Conservation (phyloP, 768 basidiomycete species). For the Russula dissimulans region DNA sequence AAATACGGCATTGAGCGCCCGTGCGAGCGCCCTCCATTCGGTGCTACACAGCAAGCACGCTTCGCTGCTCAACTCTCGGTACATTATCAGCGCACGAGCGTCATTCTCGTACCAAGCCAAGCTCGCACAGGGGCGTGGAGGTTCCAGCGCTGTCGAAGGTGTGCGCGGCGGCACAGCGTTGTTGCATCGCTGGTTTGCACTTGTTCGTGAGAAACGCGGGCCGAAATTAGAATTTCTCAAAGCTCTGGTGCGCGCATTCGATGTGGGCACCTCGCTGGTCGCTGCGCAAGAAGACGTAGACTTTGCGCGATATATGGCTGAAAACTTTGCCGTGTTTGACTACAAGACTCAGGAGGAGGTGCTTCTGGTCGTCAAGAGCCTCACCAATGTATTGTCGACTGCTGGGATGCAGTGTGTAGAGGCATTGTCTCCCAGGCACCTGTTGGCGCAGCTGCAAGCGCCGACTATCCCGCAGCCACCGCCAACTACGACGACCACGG, state of each 20-base stretch:
- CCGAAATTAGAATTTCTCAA: slow-evolving; percentile 83
- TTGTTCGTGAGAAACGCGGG: slow-evolving; percentile 85
- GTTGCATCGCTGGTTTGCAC: slow-evolving; percentile 82
- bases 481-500: neutral
- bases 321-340: slow-evolving; percentile 86
- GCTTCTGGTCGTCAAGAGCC: slow-evolving; percentile 69
- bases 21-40: slow-evolving; percentile 73
- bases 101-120: slow-evolving; percentile 80
- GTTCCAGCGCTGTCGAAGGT: slow-evolving; percentile 41
- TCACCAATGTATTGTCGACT: slow-evolving; percentile 68
- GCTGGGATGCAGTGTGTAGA: slow-evolving; percentile 79
- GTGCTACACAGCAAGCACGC: slow-evolving; percentile 84
- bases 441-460: slow-evolving; percentile 51
- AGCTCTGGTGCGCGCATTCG: slow-evolving; percentile 72
- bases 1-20: slow-evolving; percentile 45
- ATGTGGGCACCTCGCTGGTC: slow-evolving; percentile 50
- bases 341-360: slow-evolving; percentile 96
- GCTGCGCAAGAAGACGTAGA: slow-evolving; percentile 73
- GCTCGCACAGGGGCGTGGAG: slow-evolving; percentile 29
- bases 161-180: slow-evolving; percentile 43
- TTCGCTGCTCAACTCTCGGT: slow-evolving; percentile 81
- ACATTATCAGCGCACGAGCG: slow-evolving; percentile 65
- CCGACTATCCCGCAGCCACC: slow-evolving; percentile 9
- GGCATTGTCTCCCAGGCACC: slow-evolving; percentile 56
- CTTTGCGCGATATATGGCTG: slow-evolving; percentile 87